Evolutionary conservation across 352 stramenopile species (phyloP).

Genomic region (Pythium scleroteichum): DNA sequence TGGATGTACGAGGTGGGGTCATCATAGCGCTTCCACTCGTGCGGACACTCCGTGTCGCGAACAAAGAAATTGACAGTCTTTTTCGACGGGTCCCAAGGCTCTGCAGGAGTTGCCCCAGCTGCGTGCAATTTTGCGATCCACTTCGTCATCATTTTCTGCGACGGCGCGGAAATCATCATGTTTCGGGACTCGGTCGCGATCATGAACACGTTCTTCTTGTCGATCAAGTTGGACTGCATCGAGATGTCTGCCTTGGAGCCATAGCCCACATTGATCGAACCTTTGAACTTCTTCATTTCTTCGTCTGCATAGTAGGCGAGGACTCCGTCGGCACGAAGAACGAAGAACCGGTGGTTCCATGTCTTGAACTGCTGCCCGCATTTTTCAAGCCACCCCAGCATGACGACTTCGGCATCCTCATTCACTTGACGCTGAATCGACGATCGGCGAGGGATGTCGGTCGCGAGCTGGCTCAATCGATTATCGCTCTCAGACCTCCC

Average conservation of each 20-base stretch:
- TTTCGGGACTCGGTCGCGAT: slow-evolving; percentile 74
- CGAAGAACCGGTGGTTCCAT: slow-evolving; percentile 90
- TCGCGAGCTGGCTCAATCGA: slow-evolving; percentile 30
- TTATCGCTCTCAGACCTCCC: slow-evolving; percentile 31
- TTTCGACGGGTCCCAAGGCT: slow-evolving; percentile 74
- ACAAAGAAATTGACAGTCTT: slow-evolving; percentile 88
- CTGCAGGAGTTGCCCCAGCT: slow-evolving; percentile 61
- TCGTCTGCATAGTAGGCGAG: slow-evolving; percentile 83
- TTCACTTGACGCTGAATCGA: slow-evolving; percentile 32
- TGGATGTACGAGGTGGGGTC: slow-evolving; percentile 85
- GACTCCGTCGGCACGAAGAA: slow-evolving; percentile 76
- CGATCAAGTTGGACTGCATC: slow-evolving; percentile 79
- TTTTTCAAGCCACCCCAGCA: slow-evolving; percentile 88
- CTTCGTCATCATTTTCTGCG: slow-evolving; percentile 74
- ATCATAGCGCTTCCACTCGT: slow-evolving; percentile 87
- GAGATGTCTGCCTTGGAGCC: slow-evolving; percentile 74
- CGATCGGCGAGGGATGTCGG: slow-evolving; percentile 25
- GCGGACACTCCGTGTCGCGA: slow-evolving; percentile 58
- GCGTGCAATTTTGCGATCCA: slow-evolving; percentile 80
- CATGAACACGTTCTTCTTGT: slow-evolving; percentile 84
- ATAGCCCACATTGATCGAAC: slow-evolving; percentile 74
- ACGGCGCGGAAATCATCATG: slow-evolving; percentile 80
- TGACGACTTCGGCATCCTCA: slow-evolving; percentile 68
- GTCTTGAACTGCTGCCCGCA: slow-evolving; percentile 89
- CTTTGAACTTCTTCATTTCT: slow-evolving; percentile 74